Evolutionary conservation across 352 stramenopile genomes (phyloP).

Genomic region (Detonula confervacea): DNA sequence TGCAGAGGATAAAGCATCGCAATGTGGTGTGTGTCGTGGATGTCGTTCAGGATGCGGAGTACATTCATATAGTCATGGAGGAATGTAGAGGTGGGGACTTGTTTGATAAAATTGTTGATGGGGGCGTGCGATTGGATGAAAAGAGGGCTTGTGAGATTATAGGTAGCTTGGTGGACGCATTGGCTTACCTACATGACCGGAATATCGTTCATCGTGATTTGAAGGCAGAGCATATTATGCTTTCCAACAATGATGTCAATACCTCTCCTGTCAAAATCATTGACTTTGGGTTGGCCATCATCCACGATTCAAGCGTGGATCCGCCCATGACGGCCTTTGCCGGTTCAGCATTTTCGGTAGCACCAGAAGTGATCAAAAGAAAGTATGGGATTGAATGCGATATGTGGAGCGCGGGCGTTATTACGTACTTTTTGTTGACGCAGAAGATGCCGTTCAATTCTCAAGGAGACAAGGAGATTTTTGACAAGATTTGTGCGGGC

Average conservation of each 20-base stretch:
- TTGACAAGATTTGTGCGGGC: background rate
- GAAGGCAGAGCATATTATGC: constrained; percentile 72
- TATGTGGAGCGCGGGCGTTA: constrained; percentile 91
- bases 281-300: constrained; percentile 19
- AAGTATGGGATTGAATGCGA: constrained; percentile 94
- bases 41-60: constrained; percentile 90
- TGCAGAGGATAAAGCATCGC: constrained; percentile 76
- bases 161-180: constrained; percentile 73
- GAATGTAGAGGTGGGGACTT: constrained; percentile 91
- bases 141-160: constrained; percentile 81
- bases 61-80: constrained; percentile 91
- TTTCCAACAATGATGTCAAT: constrained; percentile 35
- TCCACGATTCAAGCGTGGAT: background rate
- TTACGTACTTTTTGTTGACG: constrained; percentile 62
- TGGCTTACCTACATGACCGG: constrained; percentile 73
- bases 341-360: constrained; percentile 87
- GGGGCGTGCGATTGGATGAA: constrained; percentile 25
- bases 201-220: constrained; percentile 77
- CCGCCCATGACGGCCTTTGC: constrained; percentile 1
- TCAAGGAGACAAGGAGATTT: constrained; percentile 7
- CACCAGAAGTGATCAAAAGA: constrained; percentile 84
- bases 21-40: constrained; percentile 93
- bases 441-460: constrained; percentile 64
- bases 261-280: constrained; percentile 15
- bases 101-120: constrained; percentile 91